Percentiles rank a stretch among this genome's conserved stretches.
These are phyloP conservation scores for Pseudocercospora cruenta DNA, from an alignment of 2,329 filamentous ascomycete genomes.

Conservation along the genomic window DNA sequence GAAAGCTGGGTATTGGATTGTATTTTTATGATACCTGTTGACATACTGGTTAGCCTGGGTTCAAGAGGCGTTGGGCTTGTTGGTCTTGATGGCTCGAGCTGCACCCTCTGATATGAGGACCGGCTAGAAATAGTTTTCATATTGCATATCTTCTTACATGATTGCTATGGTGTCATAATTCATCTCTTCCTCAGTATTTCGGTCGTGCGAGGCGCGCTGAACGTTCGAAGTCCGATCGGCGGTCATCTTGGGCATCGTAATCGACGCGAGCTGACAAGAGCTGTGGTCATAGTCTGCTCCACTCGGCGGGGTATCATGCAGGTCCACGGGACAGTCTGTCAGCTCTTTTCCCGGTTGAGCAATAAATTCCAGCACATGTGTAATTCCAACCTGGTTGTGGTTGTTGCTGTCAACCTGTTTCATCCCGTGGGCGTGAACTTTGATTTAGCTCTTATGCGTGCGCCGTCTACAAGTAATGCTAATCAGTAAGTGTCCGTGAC, in stretches of 20 bases:
- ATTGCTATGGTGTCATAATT: neutral
- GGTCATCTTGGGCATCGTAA: neutral
- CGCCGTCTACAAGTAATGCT: neutral
- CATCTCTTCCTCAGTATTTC: neutral
- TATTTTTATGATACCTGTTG: slow-evolving; percentile 7
- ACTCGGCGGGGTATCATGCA: slow-evolving; percentile 6
- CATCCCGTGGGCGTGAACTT: neutral
- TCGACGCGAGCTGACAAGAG: neutral
- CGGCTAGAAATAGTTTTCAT: slow-evolving; percentile 4
- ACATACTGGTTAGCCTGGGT: neutral
- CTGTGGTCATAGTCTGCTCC: neutral
- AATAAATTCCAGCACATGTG: slow-evolving; percentile 1
- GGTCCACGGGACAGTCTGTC: neutral
- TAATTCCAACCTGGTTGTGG: slow-evolving; percentile 1
- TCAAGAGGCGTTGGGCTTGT: slow-evolving; percentile 1
- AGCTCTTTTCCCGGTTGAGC: slow-evolving; percentile 1
- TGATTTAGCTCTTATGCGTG: slow-evolving; percentile 4
- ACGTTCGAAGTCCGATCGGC: neutral
- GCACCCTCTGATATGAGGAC: neutral
- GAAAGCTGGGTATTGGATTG: neutral
- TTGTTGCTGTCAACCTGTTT: neutral
- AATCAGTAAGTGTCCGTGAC: neutral
- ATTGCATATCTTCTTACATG: neutral
- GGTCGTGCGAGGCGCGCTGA: neutral
- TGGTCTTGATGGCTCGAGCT: neutral